Evolutionary conservation across 2,329 filamentous ascomycete species (phyloP).

Genomic region (Lithohypha guttulata): DNA sequence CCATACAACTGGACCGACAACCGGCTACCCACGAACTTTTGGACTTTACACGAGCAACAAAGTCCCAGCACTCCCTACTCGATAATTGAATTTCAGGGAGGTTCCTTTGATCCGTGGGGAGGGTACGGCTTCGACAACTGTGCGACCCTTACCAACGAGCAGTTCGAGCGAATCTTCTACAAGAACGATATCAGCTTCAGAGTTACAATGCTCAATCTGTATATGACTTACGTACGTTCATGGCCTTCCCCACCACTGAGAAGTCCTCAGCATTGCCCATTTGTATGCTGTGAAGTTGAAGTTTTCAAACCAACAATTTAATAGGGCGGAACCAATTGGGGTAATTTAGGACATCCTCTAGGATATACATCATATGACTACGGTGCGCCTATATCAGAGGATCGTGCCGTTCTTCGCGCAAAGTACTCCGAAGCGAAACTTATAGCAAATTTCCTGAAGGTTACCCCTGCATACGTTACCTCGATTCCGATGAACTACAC

Average conservation of each 20-base stretch:
- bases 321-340: conserved; percentile 84
- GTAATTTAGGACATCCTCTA: conserved; percentile 58
- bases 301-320: too few species aligned
- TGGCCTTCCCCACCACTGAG: too few species aligned
- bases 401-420: conserved; percentile 56
- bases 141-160: conserved; percentile 53
- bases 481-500: conserved; percentile 43
- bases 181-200: conserved; percentile 62
- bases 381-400: conserved; percentile 55
- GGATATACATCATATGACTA: conserved; percentile 53
- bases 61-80: conserved; percentile 22
- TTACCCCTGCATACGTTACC: conserved; percentile 58
- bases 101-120: conserved; percentile 17
- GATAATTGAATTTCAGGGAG: conserved; percentile 23
- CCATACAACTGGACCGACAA: conserved; percentile 21
- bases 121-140: conserved; percentile 38
- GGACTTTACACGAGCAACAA: conserved; percentile 18
- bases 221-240: conserved; percentile 67
- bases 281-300: too few species aligned
- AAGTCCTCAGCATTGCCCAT: too few species aligned
- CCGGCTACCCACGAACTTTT: conserved; percentile 19
- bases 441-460: conserved; percentile 62
- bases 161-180: conserved; percentile 68
- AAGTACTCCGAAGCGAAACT: conserved; percentile 75
- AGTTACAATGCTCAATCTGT: conserved; percentile 58